Evolutionary conservation across 108 stramenopile species (phyloP), one percentile per base, ranked within the genome.

Genomic region (Thalassiosira profunda): DNA sequence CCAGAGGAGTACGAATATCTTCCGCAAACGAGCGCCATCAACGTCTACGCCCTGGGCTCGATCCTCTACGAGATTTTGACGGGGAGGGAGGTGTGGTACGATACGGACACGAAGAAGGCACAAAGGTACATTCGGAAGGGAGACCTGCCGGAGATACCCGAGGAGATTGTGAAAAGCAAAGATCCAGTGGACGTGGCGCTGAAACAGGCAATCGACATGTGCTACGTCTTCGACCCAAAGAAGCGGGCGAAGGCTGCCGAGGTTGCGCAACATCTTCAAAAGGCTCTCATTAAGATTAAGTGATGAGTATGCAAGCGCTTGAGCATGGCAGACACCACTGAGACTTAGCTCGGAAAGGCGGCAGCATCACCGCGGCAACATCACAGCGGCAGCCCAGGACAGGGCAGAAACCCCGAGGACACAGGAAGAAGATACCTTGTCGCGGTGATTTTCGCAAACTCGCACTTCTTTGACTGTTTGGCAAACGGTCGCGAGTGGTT

Each of bases 171-270:
- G 9, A 41, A 72, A 9, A 75, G 74, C 23, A 23, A 4, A 11
- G 79, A 80, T 64, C 74, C 68, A 47, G 58, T 70, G 8, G 51
- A 58, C n/a, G 37, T 70, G n/a, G 79, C 79, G 12, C 47, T 76
- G 43, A 70, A 70, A 42, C 63, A 58, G 35, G 79, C 79, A 11
- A 52, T 80, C 29, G 74, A 80, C 38, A 76, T 76, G 74, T 75
- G 74, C 31, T 80, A 54, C 41, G 61, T 54, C 4, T 79, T 53
- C 49, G 60, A 62, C 52, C 60, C 60, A 28, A 49, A 49, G n/a
- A 53, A 62, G 60, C 49, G 60, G 37, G 48, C 60, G 14, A 49
- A 41, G 24, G 60, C 58, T 23, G n/a, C 17, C 45, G 58, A 59
- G 6, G 58, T 59, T 10, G n/a, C 58, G 11, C 15, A 40, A 18